Evolutionary conservation across 2,329 filamentous ascomycete genomes (phyloP).

Genomic region (Phialophora macrospora): DNA sequence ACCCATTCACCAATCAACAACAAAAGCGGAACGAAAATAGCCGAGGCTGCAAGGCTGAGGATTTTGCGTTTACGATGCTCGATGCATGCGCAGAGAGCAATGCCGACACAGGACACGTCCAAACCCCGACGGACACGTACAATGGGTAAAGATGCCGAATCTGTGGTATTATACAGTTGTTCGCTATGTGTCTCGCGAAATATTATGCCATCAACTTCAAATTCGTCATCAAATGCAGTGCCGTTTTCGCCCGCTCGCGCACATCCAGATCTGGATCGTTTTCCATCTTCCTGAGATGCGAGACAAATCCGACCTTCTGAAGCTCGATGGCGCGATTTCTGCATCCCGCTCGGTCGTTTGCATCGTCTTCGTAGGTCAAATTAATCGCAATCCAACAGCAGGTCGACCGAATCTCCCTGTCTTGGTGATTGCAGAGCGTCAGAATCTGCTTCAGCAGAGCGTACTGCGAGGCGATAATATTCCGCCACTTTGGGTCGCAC

Average conservation of each 20-base stretch:
- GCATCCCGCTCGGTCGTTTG: slow-evolving; percentile 57
- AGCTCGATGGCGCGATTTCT: slow-evolving; percentile 71
- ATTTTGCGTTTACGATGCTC: background rate
- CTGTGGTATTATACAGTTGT: background rate
- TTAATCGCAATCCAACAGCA: slow-evolving; percentile 87
- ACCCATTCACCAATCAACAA: background rate
- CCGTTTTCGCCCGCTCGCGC: slow-evolving; percentile 79
- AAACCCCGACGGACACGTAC: background rate
- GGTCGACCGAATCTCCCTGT: slow-evolving; percentile 74
- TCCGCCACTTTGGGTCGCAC: slow-evolving; percentile 75
- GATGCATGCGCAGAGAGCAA: background rate
- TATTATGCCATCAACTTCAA: slow-evolving; percentile 33
- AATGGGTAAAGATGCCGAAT: background rate
- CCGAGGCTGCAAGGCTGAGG: slow-evolving; percentile 10
- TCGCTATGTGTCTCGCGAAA: background rate
- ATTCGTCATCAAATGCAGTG: slow-evolving; percentile 63
- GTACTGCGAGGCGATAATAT: slow-evolving; percentile 76
- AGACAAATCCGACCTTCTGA: slow-evolving; percentile 71
- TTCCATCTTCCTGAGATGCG: slow-evolving; percentile 66
- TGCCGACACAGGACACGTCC: background rate
- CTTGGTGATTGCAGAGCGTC: slow-evolving; percentile 73
- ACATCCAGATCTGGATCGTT: slow-evolving; percentile 80
- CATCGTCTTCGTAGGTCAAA: slow-evolving; percentile 80
- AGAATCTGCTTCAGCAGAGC: slow-evolving; percentile 74
- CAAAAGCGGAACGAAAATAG: slow-evolving; percentile 2